Conservation (phyloP, 768 basidiomycete species). For the Collybiopsis luxurians region DNA sequence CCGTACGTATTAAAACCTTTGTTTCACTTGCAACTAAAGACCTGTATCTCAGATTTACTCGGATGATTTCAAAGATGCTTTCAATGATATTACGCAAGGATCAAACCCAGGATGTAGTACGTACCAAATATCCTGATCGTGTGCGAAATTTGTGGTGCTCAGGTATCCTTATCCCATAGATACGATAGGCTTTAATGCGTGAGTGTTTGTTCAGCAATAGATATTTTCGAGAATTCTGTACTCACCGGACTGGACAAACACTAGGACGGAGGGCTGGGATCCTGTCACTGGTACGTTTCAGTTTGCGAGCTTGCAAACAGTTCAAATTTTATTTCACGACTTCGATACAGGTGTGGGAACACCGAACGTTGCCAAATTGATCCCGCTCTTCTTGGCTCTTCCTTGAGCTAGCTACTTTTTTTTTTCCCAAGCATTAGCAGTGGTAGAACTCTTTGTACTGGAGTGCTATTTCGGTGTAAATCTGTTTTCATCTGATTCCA, state of each 20-base stretch:
- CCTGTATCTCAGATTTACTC: constrained; percentile 37
- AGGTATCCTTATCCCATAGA: constrained; percentile 16
- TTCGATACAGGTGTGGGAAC: constrained; percentile 31
- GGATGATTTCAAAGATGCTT: constrained; percentile 25
- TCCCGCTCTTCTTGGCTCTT: constrained; percentile 30
- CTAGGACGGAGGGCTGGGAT: constrained; percentile 37
- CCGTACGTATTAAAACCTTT: constrained; percentile 17
- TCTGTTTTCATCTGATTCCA: too few species aligned
- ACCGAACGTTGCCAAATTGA: constrained; percentile 29
- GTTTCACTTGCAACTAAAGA: not conserved
- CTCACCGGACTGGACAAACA: too few species aligned
- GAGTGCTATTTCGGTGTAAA: too few species aligned
- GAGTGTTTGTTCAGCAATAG: not conserved
- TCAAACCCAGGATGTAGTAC: constrained; percentile 39
- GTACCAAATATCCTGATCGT: constrained; percentile 7
- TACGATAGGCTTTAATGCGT: constrained; percentile 15
- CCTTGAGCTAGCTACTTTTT: too few species aligned
- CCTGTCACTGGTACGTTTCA: constrained; percentile 32
- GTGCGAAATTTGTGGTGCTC: not conserved
- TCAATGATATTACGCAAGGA: constrained; percentile 40
- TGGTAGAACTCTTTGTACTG: too few species aligned
- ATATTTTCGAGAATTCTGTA: not conserved
- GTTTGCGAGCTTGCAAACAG: too few species aligned
- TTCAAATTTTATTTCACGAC: too few species aligned
- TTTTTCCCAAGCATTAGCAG: too few species aligned